Percentiles rank a stretch among this genome's conserved stretches.
These are phyloP conservation scores for Heterobasidion occidentale DNA, from an alignment of 1,284 basidiomycete genomes.

Conservation along the genomic window DNA sequence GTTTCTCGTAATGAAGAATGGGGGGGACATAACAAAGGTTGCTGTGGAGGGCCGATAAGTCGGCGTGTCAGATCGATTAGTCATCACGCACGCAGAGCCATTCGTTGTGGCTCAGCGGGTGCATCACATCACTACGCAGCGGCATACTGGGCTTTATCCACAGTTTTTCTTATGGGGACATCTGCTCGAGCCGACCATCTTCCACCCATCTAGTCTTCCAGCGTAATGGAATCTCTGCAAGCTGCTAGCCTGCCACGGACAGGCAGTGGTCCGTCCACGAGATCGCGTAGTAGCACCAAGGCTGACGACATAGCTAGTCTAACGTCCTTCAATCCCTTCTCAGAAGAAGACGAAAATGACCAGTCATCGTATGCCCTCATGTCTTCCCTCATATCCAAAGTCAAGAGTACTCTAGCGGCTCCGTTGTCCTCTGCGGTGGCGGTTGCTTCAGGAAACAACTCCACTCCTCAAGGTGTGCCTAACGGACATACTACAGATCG, in stretches of 20 bases:
- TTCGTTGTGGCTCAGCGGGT: no score
- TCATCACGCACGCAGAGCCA: background rate
- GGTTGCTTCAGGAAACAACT: conserved; percentile 25
- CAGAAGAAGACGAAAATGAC: conserved; percentile 80
- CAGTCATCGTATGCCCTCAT: conserved; percentile 76
- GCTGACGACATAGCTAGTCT: conserved; percentile 63
- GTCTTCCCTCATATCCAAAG: conserved; percentile 65
- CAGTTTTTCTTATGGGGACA: no score
- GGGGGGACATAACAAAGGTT: no score
- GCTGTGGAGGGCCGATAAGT: background rate
- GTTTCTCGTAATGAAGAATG: no score
- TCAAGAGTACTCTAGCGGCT: conserved; percentile 67
- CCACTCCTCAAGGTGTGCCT: conserved; percentile 20
- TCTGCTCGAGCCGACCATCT: no score
- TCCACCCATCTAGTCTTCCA: no score
- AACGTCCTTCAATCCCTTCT: conserved; percentile 80
- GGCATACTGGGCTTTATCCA: no score
- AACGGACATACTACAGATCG: conserved; percentile 30
- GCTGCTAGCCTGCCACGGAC: background rate
- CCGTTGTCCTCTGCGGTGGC: conserved; percentile 42
- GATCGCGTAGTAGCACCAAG: conserved; percentile 46
- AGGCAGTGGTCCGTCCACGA: conserved; percentile 3
- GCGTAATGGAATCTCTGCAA: conserved; percentile 6
- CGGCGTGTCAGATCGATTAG: background rate
- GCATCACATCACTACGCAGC: no score